These are phyloP conservation scores for Aquilaria yunnanensis DNA, from an alignment of 345 rosid genomes.

Conservation along the genomic window DNA sequence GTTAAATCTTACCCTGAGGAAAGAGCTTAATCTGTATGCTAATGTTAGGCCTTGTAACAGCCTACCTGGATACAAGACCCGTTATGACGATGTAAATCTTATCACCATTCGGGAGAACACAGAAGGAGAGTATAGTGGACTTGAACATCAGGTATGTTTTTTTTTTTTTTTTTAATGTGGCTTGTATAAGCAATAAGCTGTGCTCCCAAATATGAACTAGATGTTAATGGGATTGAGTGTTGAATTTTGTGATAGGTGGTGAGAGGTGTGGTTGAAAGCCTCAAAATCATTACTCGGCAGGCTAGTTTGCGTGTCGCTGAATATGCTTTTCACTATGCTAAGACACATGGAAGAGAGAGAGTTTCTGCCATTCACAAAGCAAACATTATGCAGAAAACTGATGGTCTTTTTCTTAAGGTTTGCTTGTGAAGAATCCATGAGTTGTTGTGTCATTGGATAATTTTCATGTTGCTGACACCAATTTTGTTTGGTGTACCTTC, in stretches of 20 bases:
- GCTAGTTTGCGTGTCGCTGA: slow-evolving; percentile 99
- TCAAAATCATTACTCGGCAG: slow-evolving; percentile 86
- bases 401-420: slow-evolving; percentile 96
- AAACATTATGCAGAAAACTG: slow-evolving; percentile 99
- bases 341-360: slow-evolving; percentile 90
- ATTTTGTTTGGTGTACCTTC: slow-evolving; percentile 10
- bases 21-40: slow-evolving; percentile 93
- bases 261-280: slow-evolving; percentile 99
- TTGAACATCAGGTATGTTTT: slow-evolving; percentile 86
- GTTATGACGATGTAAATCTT: slow-evolving; percentile 86
- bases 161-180: background rate
- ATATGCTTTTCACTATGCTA: slow-evolving; percentile 96
- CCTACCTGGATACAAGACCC: slow-evolving; percentile 94
- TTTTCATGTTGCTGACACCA: background rate
- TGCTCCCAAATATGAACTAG: background rate
- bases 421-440: slow-evolving; percentile 1
- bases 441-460: background rate
- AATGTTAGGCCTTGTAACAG: slow-evolving; percentile 99
- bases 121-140: slow-evolving; percentile 99
- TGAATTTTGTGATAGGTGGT: slow-evolving; percentile 50
- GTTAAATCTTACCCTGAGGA: slow-evolving; percentile 85
- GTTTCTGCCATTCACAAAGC: slow-evolving; percentile 98
- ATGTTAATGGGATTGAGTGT: slow-evolving; percentile 1
- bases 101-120: slow-evolving; percentile 97
- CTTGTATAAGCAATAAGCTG: background rate